Percentiles rank a stretch among this genome's conserved stretches.
These are phyloP conservation scores for Venustampulla echinocandica DNA, from an alignment of 495 filamentous ascomycete species.

Conservation along the genomic window DNA sequence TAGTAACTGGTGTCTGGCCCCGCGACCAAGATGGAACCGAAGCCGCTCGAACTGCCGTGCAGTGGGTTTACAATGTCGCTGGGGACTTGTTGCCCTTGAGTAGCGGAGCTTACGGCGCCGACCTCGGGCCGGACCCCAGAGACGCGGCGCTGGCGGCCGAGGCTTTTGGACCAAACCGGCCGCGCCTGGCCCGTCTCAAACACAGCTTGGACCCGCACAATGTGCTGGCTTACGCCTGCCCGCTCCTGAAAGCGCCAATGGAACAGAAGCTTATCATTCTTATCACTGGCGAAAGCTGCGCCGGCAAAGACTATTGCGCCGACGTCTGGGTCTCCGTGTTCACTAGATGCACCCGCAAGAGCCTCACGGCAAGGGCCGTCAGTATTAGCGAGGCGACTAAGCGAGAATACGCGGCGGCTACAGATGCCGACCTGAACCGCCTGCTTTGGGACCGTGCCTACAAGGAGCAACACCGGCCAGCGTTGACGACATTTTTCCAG, in stretches of 20 bases:
- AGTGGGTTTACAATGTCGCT: constrained; percentile 51
- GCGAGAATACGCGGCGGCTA: constrained; percentile 47
- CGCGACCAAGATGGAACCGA: constrained; percentile 46
- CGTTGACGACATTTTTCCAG: constrained; percentile 46
- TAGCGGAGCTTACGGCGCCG: constrained; percentile 48
- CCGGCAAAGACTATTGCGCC: constrained; percentile 56
- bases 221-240: constrained; percentile 48
- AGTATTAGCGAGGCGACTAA: constrained; percentile 56
- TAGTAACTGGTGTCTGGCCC: constrained; percentile 55
- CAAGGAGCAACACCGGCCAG: constrained; percentile 52
- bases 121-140: constrained; percentile 55
- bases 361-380: constrained; percentile 35
- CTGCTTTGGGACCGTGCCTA: constrained; percentile 47
- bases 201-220: constrained; percentile 39
- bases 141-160: constrained; percentile 41
- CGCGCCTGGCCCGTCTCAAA: constrained; percentile 47
- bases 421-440: constrained; percentile 39
- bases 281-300: constrained; percentile 50
- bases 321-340: constrained; percentile 41
- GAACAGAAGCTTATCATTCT: constrained; percentile 48
- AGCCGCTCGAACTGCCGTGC: constrained; percentile 31
- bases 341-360: constrained; percentile 22
- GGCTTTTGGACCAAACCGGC: constrained; percentile 49
- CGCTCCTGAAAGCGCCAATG: constrained; percentile 33
- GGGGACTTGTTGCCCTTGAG: constrained; percentile 40